Base-by-base conservation (phyloP, 176 grass and related monocot species). In the Zea luxurians region DNA sequence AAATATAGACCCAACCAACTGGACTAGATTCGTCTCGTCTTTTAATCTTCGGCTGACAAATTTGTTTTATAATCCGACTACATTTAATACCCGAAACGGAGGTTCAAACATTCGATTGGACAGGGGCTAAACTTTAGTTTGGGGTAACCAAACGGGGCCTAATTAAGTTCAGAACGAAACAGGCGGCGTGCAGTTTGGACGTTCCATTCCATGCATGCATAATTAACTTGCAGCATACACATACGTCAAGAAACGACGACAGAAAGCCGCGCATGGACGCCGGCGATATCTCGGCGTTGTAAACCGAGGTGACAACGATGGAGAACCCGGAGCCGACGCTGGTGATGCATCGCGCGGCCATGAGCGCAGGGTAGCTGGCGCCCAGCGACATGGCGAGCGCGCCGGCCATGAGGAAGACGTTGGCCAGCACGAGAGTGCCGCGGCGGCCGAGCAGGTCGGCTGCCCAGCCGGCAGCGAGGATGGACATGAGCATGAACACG, bases 241-340 rank as follows among this genome's bases (percentile, higher is more conserved):
- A 0, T 68, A 79, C 77, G 21, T 80, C 80, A 0, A 75, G 18
- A 0, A 89, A 9, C 1, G 78, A 68, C 0, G 83, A 44, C 0
- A 74, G 4, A 44, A 89, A 47, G 10, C 87, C 87, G 7, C 87
- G 87, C 12, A 65, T 78, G 72, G 83, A 54, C 37, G 70, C 57
- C 46, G 87, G 87, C 38, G 87, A 82, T 4, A 89, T 59, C 78
- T 85, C 87, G 16, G 83, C 77, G 62, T 72, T 85, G 83, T 89
- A 89, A 0, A 89, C 83, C 0, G 87, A 7, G 1, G 80, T 10
- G 10, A 80, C 87, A 38, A 82, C 76, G 49, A 10, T 5, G 38
- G 66, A 2, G 72, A 85, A 74, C 8, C 87, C 87, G 6, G 66
- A 49, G 48, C 82, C 78, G 7, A 77, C 49, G 84, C 87, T 65